Evolutionary conservation across 1,284 basidiomycete genomes (phyloP).

Genomic region (Fomitopsis palustris): DNA sequence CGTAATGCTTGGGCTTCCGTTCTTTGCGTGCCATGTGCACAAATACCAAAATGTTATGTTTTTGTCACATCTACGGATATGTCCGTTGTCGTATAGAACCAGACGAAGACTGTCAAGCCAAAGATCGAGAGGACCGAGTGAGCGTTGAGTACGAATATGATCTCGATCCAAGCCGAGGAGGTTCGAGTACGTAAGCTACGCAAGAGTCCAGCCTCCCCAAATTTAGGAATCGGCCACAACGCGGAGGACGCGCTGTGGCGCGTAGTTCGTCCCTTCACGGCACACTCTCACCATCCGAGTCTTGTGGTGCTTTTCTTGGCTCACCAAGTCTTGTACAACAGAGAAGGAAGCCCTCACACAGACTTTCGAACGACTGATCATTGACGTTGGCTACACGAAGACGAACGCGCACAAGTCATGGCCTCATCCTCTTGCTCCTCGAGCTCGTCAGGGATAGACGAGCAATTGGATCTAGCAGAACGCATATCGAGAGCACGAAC

Average conservation of each 20-base stretch:
- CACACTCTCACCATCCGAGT: background rate
- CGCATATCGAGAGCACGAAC: slow-evolving; percentile 10
- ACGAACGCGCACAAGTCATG: background rate
- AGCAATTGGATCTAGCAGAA: slow-evolving; percentile 9
- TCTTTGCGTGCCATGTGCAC: background rate
- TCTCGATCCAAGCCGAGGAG: background rate
- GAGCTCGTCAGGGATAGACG: background rate
- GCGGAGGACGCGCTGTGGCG: background rate
- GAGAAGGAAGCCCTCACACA: background rate
- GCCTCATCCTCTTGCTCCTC: slow-evolving; percentile 4
- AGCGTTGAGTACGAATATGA: background rate
- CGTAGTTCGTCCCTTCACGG: background rate
- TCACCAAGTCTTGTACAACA: background rate
- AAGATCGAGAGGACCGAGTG: too few species aligned
- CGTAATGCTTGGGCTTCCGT: background rate
- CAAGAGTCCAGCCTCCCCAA: too few species aligned
- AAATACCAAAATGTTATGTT: background rate
- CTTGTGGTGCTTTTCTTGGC: background rate
- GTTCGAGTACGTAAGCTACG: background rate
- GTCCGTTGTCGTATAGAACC: too few species aligned
- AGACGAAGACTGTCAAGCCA: too few species aligned
- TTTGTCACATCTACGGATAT: too few species aligned
- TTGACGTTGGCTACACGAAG: background rate
- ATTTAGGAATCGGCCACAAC: background rate
- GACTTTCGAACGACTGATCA: background rate